Conservation (phyloP, 139 green algal genomes). For the Volvox africanus region DNA sequence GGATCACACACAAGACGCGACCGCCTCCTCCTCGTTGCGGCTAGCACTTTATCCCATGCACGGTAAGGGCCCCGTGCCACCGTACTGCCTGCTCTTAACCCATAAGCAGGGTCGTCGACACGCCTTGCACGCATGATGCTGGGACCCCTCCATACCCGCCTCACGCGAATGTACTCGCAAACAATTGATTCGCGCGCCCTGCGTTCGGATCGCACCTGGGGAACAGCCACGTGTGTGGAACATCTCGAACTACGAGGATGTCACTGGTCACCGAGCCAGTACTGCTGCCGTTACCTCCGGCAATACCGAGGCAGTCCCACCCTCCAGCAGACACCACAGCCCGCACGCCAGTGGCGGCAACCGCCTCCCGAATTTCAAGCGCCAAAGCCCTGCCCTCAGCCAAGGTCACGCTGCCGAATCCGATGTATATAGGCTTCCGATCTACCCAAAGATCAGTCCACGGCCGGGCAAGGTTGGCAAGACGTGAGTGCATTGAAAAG, state of each 20-base stretch:
- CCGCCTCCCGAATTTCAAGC: conserved; percentile 49
- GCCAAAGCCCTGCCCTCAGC: conserved; percentile 50
- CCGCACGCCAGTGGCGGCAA: conserved; percentile 21
- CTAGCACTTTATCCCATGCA: too few relatives aligned
- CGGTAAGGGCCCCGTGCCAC: too few relatives aligned
- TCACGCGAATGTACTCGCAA: too few relatives aligned
- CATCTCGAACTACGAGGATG: conserved; percentile 53
- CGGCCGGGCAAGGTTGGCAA: too few relatives aligned
- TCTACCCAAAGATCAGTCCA: conserved; percentile 6
- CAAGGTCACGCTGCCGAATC: conserved; percentile 64
- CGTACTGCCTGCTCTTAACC: too few relatives aligned
- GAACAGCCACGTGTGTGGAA: conserved; percentile 80
- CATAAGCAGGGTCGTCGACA: too few relatives aligned
- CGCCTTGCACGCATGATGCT: too few relatives aligned
- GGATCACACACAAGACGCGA: too few relatives aligned
- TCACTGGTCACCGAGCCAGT: neutral
- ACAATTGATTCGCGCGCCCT: neutral
- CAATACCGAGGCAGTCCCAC: conserved; percentile 26
- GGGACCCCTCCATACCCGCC: too few relatives aligned
- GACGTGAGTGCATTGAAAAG: too few relatives aligned
- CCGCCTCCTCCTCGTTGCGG: too few relatives aligned
- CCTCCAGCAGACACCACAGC: conserved; percentile 51
- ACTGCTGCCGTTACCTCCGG: neutral
- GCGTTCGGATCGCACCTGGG: conserved; percentile 25
- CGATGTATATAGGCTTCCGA: conserved; percentile 27